phyloP scores from a whole-genome alignment of 495 filamentous ascomycete species.

The Daldinia grandis region DNA sequence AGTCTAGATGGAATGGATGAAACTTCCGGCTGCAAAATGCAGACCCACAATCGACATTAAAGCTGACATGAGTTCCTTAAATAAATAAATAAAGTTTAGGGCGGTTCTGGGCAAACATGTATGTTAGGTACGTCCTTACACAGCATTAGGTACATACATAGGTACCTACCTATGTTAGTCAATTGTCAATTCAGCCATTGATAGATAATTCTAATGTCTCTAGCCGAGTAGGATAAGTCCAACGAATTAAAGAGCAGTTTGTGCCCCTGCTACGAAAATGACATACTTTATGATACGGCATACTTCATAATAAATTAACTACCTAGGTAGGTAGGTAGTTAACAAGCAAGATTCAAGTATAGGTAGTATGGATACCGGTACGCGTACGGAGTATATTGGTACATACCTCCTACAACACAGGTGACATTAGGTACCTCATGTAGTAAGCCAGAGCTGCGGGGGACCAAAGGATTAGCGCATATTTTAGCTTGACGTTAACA shows the following conservation, averaged over 20 bases:
- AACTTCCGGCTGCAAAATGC: background rate
- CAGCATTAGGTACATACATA: background rate
- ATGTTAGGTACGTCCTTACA: background rate
- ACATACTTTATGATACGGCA: background rate
- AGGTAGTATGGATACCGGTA: too few species aligned
- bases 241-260: background rate
- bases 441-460: slow-evolving; percentile 14
- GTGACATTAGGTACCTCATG: background rate
- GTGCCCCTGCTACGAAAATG: background rate
- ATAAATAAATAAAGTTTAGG: slow-evolving; percentile 10
- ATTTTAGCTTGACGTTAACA: slow-evolving; percentile 16
- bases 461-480: slow-evolving; percentile 11
- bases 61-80: slow-evolving; percentile 3
- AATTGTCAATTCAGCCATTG: background rate
- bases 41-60: background rate
- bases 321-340: background rate
- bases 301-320: too few species aligned
- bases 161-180: background rate
- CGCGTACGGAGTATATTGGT: too few species aligned
- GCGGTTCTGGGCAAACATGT: background rate
- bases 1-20: background rate
- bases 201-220: background rate
- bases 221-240: background rate
- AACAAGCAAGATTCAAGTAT: background rate
- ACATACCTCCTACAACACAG: too few species aligned